Conservation (phyloP, 441 rosid species). For the Croton setiger region DNA sequence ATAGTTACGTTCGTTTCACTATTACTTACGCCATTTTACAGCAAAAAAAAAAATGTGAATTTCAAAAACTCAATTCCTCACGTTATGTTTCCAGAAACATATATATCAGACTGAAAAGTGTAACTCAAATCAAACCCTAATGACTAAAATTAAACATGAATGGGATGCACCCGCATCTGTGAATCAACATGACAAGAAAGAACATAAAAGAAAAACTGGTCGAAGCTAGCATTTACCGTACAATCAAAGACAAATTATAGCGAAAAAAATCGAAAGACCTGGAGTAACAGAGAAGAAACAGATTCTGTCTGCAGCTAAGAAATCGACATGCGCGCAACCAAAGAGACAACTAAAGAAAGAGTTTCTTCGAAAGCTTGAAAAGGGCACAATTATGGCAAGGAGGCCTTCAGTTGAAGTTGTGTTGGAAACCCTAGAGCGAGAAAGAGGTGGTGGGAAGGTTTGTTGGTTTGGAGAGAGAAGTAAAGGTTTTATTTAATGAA, state of each 20-base stretch:
- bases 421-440: slow-evolving; percentile 42
- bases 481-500: slow-evolving; percentile 16
- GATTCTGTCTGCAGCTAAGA: neutral
- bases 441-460: slow-evolving; percentile 9
- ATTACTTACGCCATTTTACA: neutral
- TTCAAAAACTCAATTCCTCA: neutral
- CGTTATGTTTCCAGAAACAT: neutral
- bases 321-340: slow-evolving; percentile 19
- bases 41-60: neutral
- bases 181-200: neutral
- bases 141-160: neutral
- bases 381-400: slow-evolving; percentile 12
- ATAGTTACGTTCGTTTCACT: neutral
- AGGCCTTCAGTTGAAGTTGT: neutral
- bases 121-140: slow-evolving; percentile 2
- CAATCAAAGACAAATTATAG: slow-evolving; percentile 18
- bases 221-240: slow-evolving; percentile 15
- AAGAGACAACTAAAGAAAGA: slow-evolving; percentile 7
- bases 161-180: neutral
- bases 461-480: neutral
- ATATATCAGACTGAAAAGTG: neutral
- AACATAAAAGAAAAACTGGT: neutral
- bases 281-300: slow-evolving; percentile 16
- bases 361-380: slow-evolving; percentile 10
- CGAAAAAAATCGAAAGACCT: neutral